Evolutionary conservation across 2,329 filamentous ascomycete species (phyloP).

Genomic region (Balansia obtecta): DNA sequence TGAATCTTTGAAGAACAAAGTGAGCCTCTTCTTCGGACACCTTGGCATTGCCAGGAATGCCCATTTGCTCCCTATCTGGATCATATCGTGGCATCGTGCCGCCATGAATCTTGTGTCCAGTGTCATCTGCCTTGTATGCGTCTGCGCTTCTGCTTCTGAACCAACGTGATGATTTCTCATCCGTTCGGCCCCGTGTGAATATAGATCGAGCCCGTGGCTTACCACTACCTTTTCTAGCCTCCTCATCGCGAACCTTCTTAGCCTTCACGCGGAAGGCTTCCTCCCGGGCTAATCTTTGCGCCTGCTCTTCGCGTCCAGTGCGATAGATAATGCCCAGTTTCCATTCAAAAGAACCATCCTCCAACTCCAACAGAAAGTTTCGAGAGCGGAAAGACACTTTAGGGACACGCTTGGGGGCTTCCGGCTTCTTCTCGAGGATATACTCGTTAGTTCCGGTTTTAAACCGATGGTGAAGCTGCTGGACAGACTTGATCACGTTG

Average conservation of each 20-base stretch:
- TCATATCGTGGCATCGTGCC: conserved; percentile 56
- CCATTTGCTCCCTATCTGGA: conserved; percentile 53
- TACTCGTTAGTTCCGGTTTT: conserved; percentile 80
- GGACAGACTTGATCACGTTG: conserved; percentile 74
- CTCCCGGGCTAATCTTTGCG: conserved; percentile 77
- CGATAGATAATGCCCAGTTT: conserved; percentile 92
- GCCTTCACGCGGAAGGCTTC: conserved; percentile 82
- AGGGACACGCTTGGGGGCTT: conserved; percentile 75
- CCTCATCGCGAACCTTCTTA: conserved; percentile 69
- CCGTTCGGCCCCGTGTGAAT: conserved; percentile 24
- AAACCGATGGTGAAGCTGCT: conserved; percentile 91
- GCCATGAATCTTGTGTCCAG: conserved; percentile 17
- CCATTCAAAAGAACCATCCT: conserved; percentile 96
- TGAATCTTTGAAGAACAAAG: conserved; percentile 62
- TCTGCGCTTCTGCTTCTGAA: conserved; percentile 46
- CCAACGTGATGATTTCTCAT: conserved; percentile 21
- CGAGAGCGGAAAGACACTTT: conserved; percentile 73
- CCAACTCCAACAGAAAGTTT: conserved; percentile 78
- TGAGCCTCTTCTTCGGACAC: conserved; percentile 67
- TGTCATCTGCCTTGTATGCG: conserved; percentile 20
- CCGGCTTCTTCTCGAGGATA: conserved; percentile 71
- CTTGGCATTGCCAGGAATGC: conserved; percentile 59
- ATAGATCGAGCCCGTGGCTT: conserved; percentile 44
- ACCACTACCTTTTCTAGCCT: conserved; percentile 39
- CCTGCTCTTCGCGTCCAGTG: conserved; percentile 76